A percentile compares a stretch with the other conserved stretches of the same genome.
Evolutionary conservation across 1,284 basidiomycete species (phyloP).

Genomic region (Pseudozyma tsukubaensis): DNA sequence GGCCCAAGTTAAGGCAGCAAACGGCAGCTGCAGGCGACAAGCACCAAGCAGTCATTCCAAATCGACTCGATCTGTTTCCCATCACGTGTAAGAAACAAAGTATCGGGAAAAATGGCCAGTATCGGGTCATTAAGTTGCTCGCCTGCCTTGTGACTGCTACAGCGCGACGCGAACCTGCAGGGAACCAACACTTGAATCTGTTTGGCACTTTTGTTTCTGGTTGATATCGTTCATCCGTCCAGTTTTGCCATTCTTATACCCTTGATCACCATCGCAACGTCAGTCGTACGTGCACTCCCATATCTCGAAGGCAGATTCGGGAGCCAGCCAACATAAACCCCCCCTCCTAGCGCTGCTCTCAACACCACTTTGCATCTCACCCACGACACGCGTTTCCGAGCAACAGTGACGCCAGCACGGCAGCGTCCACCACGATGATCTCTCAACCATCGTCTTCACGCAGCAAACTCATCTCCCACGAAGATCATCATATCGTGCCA

Average conservation of each 20-base stretch:
- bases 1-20: neutral
- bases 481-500: slow-evolving; percentile 31
- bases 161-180: slow-evolving; percentile 37
- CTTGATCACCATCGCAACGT: neutral
- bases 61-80: neutral
- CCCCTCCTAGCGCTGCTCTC: neutral
- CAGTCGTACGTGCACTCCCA: neutral
- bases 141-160: neutral
- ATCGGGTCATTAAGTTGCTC: slow-evolving; percentile 10
- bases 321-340: too few relatives aligned
- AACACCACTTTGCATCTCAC: neutral
- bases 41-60: slow-evolving; percentile 1
- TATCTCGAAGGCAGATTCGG: too few relatives aligned
- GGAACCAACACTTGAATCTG: slow-evolving; percentile 3
- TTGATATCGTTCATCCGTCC: neutral
- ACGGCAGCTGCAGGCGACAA: neutral
- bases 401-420: neutral
- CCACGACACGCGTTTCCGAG: neutral
- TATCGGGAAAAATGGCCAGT: slow-evolving; percentile 7
- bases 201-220: slow-evolving; percentile 1
- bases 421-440: slow-evolving; percentile 27
- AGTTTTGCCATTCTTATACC: neutral
- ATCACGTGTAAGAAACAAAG: too few relatives aligned
- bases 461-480: slow-evolving; percentile 35
- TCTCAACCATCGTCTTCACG: slow-evolving; percentile 42